Evolutionary conservation across 2,329 filamentous ascomycete species (phyloP), one percentile per base, ranked within the genome.

Genomic region (Metarhizium anisopliae): DNA sequence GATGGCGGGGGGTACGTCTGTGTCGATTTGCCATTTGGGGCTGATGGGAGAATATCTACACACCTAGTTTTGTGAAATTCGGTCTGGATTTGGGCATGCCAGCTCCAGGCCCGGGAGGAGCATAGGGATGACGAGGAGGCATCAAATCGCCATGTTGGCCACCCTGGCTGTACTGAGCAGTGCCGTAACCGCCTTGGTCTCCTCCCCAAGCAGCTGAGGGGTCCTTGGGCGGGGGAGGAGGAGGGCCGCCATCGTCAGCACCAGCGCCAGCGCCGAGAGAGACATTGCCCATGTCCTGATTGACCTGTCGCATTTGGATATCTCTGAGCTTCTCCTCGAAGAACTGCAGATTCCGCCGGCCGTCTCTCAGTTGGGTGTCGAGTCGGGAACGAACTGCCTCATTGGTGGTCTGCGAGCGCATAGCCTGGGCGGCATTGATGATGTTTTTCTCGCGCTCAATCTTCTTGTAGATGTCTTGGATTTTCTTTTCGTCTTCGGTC

Each of bases 51-150:
- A n/a, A 53, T 50, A 35, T 42, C 29, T 42, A 70, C 84, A 62
- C 77, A 96, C 93, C 93, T 64, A 99, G 84, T 75, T 96, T 97
- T 70, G 91, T 96, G 72, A 91, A 99, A 73, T 96, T 96, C 49
- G 90, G 89, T 53, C 90, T 80, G 53, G 85, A 75, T 72, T 90
- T 93, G 55, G 90, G 87, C 42, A 86, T 77, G 53, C 80, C 76
- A 53, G 83, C 77, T 59, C 80, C 81, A 7, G 90, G 87, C 45
- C 84, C 85, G 18, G 66, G 66, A 57, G 89, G 84, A 45, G 87
- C 83, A 70, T 86, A 96, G 6, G 91, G 90, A 61, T 89, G 86
- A 60, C 86, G 81, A 43, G 89, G 84, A 56, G 90, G 90, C 86
- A 92, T 90, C 69, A 90, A 76, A 60, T 89, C 87, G 58, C 83